phyloP scores from a whole-genome alignment of 441 rosid species.

The Kokia cookei region DNA sequence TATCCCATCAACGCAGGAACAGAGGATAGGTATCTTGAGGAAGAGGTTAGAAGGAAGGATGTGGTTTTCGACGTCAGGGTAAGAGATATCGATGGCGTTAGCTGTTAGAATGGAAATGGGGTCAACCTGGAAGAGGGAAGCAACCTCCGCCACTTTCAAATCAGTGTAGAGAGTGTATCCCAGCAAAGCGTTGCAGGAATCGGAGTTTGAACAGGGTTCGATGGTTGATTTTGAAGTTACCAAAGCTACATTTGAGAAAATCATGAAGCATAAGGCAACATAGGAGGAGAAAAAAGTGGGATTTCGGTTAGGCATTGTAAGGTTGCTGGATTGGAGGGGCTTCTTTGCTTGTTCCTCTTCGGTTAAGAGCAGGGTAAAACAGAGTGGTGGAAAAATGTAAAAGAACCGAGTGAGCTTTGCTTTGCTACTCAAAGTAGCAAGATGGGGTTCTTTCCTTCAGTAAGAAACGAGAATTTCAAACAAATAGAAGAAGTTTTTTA shows the following conservation, averaged over 20 bases:
- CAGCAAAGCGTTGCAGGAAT: slow-evolving; percentile 74
- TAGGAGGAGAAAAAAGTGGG: slow-evolving; percentile 1
- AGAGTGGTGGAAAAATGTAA: background rate
- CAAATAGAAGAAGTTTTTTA: background rate
- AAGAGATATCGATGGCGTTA: slow-evolving; percentile 82
- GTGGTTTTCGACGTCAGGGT: slow-evolving; percentile 87
- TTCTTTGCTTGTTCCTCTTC: background rate
- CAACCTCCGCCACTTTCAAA: slow-evolving; percentile 87
- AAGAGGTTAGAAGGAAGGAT: slow-evolving; percentile 81
- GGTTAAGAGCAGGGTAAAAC: background rate
- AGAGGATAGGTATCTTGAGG: slow-evolving; percentile 70
- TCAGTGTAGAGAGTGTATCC: slow-evolving; percentile 92
- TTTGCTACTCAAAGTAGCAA: background rate
- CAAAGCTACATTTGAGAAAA: slow-evolving; percentile 35
- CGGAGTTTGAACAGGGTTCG: slow-evolving; percentile 80
- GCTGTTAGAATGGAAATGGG: slow-evolving; percentile 65
- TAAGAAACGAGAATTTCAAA: background rate
- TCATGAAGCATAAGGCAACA: slow-evolving; percentile 11
- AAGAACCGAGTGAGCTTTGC: background rate
- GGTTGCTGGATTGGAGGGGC: background rate
- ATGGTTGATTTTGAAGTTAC: slow-evolving; percentile 76
- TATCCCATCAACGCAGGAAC: slow-evolving; percentile 88
- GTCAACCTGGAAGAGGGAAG: slow-evolving; percentile 90
- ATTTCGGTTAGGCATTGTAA: slow-evolving; percentile 15
- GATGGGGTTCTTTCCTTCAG: background rate